Conservation (phyloP, 306 rosid genomes). For the Casuarina equisetifolia region DNA sequence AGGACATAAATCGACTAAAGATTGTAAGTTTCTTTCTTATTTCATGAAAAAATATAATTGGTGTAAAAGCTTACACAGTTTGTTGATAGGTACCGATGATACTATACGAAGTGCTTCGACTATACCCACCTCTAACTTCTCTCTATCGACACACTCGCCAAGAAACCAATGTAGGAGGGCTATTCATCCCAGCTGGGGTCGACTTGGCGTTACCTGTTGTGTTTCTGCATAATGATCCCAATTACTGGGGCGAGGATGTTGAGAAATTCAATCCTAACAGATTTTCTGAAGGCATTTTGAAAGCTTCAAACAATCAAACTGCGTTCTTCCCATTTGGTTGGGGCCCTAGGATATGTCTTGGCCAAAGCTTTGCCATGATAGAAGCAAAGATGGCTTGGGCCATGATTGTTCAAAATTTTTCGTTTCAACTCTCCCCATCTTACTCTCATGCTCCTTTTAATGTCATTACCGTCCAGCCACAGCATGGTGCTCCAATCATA, state of each 20-base stretch:
- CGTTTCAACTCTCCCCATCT: constrained; percentile 45
- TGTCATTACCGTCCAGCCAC: too few relatives aligned
- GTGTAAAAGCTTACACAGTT: too few relatives aligned
- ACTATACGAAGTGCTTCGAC: constrained; percentile 28
- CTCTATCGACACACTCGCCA: constrained; percentile 10
- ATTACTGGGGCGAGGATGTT: constrained; percentile 37
- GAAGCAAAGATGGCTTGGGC: constrained; percentile 32
- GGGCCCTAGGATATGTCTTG: constrained; percentile 44
- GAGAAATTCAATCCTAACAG: constrained; percentile 46
- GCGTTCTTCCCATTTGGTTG: constrained; percentile 51
- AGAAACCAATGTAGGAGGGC: constrained; percentile 31
- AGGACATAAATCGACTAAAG: constrained; percentile 36
- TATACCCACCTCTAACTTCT: constrained; percentile 18
- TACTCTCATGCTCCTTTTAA: background rate
- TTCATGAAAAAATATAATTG: too few relatives aligned
- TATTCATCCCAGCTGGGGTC: constrained; percentile 39
- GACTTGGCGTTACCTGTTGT: constrained; percentile 19
- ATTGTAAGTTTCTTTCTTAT: constrained; percentile 22
- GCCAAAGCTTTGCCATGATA: too few relatives aligned
- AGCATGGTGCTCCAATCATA: too few relatives aligned
- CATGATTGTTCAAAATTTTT: constrained; percentile 47
- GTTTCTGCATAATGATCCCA: constrained; percentile 37
- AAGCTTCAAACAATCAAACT: constrained; percentile 34
- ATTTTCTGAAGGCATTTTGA: constrained; percentile 38
- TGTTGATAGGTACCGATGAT: constrained; percentile 21